Base-by-base conservation (phyloP, 768 basidiomycete species). In the Mrakia hoshinonis region DNA sequence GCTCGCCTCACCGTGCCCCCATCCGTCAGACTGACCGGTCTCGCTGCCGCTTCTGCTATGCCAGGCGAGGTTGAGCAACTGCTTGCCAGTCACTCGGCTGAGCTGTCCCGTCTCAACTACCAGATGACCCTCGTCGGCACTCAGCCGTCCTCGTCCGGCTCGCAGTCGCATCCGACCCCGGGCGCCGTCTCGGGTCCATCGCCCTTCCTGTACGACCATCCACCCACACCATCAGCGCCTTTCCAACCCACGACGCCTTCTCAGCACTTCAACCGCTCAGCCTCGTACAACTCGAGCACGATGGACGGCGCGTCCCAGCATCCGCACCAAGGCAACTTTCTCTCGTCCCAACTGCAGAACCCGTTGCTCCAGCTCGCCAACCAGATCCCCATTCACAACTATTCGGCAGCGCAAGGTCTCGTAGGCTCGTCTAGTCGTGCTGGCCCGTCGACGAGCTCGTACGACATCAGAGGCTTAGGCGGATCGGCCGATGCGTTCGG, bases 91-190 rank as follows among this genome's bases (percentile, higher is more conserved):
- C 43, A 51, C 63, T 48, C 63, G 26, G 48, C 48, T 43, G 46
- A 65, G 63, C 29, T 47, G 11, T n/a, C 39, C 43, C 63, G 43
- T 47, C 63, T 65, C 46, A 61, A 61, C 58, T 39, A 61, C 58
- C 58, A 60, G 12, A 9, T 60, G 2, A 34, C 58, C 34, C 29
- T 58, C 26, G 18, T 34, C 55, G 34, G 20, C 24, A 38, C 20
- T 15, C 58, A 61, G 36, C 58, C 58, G 18, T 61, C 34, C 34
- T 61, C 58, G 22, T 61, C 58, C 18, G 36, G 55, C 26, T 58
- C 55, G 18, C 55, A 58, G 29, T 58, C 55, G 18, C 55, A 58
- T 31, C 55, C 55, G 13, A 58, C 55, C 34, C 55, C 58, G 10
- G 34, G 34, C 43, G 7, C 43, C 22, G 58, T 29, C 20, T 61